Percentiles rank a stretch among this genome's conserved stretches.
Evolutionary conservation across 2,329 filamentous ascomycete genomes (phyloP).

Genomic region (Hirsutella minnesotensis): DNA sequence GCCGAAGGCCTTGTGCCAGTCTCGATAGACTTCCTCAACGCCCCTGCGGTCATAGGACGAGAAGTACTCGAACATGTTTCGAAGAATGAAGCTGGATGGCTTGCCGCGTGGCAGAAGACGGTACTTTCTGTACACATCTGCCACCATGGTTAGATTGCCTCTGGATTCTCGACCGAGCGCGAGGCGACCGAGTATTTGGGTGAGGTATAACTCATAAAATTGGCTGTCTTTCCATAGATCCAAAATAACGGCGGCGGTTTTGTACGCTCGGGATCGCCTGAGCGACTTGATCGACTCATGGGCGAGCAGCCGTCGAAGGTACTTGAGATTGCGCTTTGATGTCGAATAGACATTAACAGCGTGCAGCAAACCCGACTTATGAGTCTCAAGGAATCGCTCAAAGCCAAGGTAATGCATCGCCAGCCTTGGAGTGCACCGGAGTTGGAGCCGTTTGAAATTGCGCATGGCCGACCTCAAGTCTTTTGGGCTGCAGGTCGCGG

Average conservation of each 20-base stretch:
- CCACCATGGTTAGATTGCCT: slow-evolving; percentile 19
- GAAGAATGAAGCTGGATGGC: slow-evolving; percentile 27
- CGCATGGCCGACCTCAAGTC: too few relatives aligned
- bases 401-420: slow-evolving; percentile 21
- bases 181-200: slow-evolving; percentile 17
- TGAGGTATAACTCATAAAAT: slow-evolving; percentile 33
- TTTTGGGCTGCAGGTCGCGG: too few relatives aligned
- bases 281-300: slow-evolving; percentile 18
- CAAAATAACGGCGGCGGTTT: slow-evolving; percentile 26
- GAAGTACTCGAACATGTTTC: slow-evolving; percentile 32
- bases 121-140: slow-evolving; percentile 33
- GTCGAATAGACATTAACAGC: slow-evolving; percentile 11
- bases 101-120: slow-evolving; percentile 25
- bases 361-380: slow-evolving; percentile 12
- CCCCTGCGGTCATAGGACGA: slow-evolving; percentile 24
- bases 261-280: slow-evolving; percentile 14
- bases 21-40: slow-evolving; percentile 33
- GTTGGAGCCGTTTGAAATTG: too few relatives aligned
- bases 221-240: slow-evolving; percentile 22
- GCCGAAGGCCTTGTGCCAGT: slow-evolving; percentile 32
- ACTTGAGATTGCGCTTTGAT: slow-evolving; percentile 12
- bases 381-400: slow-evolving; percentile 17
- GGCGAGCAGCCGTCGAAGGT: slow-evolving; percentile 19
- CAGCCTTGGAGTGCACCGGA: slow-evolving; percentile 14
- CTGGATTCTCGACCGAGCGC: slow-evolving; percentile 15